phyloP scores from a whole-genome alignment of 2,329 filamentous ascomycete species.

The Plectosphaerella sp. region DNA sequence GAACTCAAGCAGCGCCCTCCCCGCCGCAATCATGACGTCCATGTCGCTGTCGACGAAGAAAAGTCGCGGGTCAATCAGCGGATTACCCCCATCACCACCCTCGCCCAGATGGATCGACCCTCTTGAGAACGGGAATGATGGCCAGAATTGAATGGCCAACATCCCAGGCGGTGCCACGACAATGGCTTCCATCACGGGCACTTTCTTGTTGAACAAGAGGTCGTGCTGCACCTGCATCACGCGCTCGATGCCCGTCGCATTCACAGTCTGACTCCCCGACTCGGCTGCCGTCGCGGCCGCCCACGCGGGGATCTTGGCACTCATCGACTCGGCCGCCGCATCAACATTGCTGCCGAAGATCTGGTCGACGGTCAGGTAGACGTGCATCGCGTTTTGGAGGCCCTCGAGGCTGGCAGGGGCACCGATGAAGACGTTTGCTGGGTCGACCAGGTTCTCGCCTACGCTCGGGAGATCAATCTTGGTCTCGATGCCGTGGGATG shows the following conservation, averaged over 20 bases:
- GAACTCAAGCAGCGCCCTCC: constrained; percentile 22
- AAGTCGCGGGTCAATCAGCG: constrained; percentile 30
- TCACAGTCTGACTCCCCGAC: constrained; percentile 19
- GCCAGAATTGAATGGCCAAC: constrained; percentile 31
- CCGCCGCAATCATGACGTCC: constrained; percentile 18
- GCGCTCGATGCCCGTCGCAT: constrained; percentile 26
- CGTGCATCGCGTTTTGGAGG: constrained; percentile 19
- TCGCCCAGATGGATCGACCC: constrained; percentile 35
- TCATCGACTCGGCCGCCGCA: constrained; percentile 17
- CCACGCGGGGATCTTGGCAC: constrained; percentile 21
- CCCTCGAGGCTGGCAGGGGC: constrained; percentile 4
- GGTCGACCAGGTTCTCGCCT: constrained; percentile 48
- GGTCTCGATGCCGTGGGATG: constrained; percentile 34
- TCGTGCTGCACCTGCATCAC: constrained; percentile 40
- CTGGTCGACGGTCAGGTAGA: constrained; percentile 27
- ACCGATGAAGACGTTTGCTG: constrained; percentile 28
- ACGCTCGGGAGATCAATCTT: constrained; percentile 43
- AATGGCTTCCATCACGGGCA: constrained; percentile 43
- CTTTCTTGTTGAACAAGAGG: constrained; percentile 38
- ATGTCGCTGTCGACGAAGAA: constrained; percentile 30
- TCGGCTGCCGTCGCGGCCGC: constrained; percentile 20
- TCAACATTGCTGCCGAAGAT: constrained; percentile 24
- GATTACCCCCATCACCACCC: constrained; percentile 20
- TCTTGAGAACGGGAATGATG: constrained; percentile 31
- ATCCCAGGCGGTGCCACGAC: constrained; percentile 23